Base-by-base conservation (phyloP, 1,139 yeast species). In the Kodamaea alishanica region DNA sequence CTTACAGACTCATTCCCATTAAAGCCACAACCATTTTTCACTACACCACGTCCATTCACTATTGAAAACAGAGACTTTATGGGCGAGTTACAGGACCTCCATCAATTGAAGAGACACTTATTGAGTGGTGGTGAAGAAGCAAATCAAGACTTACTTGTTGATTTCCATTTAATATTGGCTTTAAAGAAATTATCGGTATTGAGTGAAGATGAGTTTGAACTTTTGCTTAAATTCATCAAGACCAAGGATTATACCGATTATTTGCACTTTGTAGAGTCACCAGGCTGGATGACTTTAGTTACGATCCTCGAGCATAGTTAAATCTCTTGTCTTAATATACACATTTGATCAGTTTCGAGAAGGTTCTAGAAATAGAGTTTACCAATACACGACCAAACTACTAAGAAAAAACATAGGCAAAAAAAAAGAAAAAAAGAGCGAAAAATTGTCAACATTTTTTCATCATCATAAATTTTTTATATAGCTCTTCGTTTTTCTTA, bases 1-100 rank as follows among this genome's bases (percentile, higher is more conserved):
- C 65, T 92, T 45, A 84, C 95, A 10, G 97, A 92, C 59, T 96
- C 98, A 1, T 92, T 92, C 74, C 96, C 96, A 2, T 69, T 77
- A 42, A 69, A 69, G 0, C 81, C 85, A 4, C 60, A 60, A 5
- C 81, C 86, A 3, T 47, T 69, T 38, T 78, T 81, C 53, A 61
- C 61, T 4, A 50, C 58, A 3, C 51, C 63, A 10, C 37, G 32
- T 5, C 56, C 64, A 7, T 90, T 86, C 62, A 79, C 90, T 3
- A 77, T 89, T 56, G 95, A 86, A 52, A 84, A 88, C 56, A 69
- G 97, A 42, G 87, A 78, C 42, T 79, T 79, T 38, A 58, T 87
- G 54, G 95, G 95, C 5, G 78, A 77, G 22, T 67, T 81, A 3
- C 96, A 87, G 55, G 88, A 84, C 47, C 70, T 85, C 30, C 51